These are phyloP conservation scores for Pyrenula aspistea DNA, from an alignment of 495 filamentous ascomycete species.

Conservation along the genomic window DNA sequence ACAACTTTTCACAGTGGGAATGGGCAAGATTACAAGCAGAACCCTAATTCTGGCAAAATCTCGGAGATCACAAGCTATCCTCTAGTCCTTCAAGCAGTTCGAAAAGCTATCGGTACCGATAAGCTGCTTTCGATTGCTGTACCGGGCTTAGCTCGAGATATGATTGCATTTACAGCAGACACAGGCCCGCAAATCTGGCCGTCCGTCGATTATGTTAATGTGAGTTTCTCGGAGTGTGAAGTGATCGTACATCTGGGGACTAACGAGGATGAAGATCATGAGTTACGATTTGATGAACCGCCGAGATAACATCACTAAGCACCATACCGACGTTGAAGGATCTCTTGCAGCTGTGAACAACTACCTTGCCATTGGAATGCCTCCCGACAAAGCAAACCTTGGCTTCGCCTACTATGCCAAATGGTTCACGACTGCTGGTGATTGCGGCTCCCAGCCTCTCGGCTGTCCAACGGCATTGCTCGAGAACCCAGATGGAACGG, in stretches of 20 bases:
- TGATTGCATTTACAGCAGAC: conserved; percentile 59
- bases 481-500: conserved; percentile 56
- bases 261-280: conserved; percentile 35
- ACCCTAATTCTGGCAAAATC: conserved; percentile 47
- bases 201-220: conserved; percentile 61
- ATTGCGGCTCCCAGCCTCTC: conserved; percentile 27
- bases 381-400: conserved; percentile 49
- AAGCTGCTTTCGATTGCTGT: conserved; percentile 61
- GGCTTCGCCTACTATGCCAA: conserved; percentile 68
- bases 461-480: conserved; percentile 51
- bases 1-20: conserved; percentile 41
- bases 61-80: conserved; percentile 57
- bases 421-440: conserved; percentile 51
- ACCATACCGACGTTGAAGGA: conserved; percentile 48
- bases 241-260: background rate
- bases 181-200: conserved; percentile 50
- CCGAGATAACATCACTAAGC: conserved; percentile 53
- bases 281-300: conserved; percentile 72
- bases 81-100: conserved; percentile 45
- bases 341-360: conserved; percentile 43
- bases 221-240: background rate
- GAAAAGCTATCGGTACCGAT: conserved; percentile 42
- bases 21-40: conserved; percentile 59
- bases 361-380: conserved; percentile 46
- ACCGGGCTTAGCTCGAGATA: conserved; percentile 53